phyloP scores from a whole-genome alignment of 2,329 filamentous ascomycete species.

The Orbilia javanica region DNA sequence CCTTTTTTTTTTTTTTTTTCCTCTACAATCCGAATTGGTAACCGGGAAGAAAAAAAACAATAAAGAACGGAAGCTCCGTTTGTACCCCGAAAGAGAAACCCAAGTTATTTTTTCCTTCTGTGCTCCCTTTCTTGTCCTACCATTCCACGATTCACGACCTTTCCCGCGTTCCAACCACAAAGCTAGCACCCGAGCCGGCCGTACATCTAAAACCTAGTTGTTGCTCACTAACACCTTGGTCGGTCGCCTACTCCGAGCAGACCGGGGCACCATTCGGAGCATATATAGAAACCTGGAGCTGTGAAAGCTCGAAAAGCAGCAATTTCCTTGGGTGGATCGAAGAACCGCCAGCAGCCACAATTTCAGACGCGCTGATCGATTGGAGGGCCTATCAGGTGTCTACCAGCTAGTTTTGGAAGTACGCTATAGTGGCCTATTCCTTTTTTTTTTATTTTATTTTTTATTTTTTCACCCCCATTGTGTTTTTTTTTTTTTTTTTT shows the following conservation, averaged over 20 bases:
- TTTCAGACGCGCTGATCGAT: slow-evolving; percentile 53
- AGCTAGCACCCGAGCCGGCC: slow-evolving; percentile 51
- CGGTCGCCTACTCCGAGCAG: slow-evolving; percentile 48
- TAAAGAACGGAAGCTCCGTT: slow-evolving; percentile 20
- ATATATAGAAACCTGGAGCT: slow-evolving; percentile 1
- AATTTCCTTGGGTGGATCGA: slow-evolving; percentile 21
- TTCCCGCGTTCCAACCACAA: slow-evolving; percentile 57
- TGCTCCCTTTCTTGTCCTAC: slow-evolving; percentile 41
- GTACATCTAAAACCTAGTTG: slow-evolving; percentile 37
- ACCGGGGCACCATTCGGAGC: slow-evolving; percentile 28
- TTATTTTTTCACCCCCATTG: no score
- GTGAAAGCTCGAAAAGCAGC: slow-evolving; percentile 31
- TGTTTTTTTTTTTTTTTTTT: neutral
- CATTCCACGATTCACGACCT: slow-evolving; percentile 51
- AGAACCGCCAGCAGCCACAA: slow-evolving; percentile 19
- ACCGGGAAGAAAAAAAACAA: slow-evolving; percentile 11
- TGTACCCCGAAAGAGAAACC: slow-evolving; percentile 26
- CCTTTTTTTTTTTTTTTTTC: neutral
- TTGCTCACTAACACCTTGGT: slow-evolving; percentile 17
- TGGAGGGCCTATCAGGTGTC: slow-evolving; percentile 40
- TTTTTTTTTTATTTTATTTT: no score
- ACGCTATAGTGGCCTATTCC: neutral
- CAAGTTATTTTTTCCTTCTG: slow-evolving; percentile 8
- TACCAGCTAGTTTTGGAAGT: slow-evolving; percentile 15
- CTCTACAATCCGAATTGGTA: slow-evolving; percentile 4